Evolutionary conservation across 441 rosid species (phyloP).

Genomic region (Raphanus hybrid): DNA sequence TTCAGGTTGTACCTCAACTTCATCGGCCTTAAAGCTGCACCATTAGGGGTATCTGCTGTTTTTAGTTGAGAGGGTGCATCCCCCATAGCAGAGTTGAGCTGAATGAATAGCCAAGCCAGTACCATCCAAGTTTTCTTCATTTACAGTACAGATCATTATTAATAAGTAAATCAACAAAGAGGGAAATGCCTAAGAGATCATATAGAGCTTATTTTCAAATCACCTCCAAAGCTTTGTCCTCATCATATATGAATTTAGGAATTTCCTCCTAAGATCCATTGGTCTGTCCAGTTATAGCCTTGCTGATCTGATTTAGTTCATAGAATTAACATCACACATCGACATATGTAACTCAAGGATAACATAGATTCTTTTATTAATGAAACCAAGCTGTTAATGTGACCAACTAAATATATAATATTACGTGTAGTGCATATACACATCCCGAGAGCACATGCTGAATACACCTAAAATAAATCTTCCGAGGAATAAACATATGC

Average conservation of each 20-base stretch:
- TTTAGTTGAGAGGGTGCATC: conserved; percentile 62
- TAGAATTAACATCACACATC: not conserved
- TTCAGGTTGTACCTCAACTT: no score
- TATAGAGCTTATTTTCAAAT: conserved; percentile 20
- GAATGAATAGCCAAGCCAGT: conserved; percentile 64
- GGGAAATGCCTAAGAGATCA: not conserved
- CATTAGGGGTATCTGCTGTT: conserved; percentile 60
- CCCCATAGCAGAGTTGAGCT: conserved; percentile 67
- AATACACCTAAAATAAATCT: not conserved
- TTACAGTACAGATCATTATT: not conserved
- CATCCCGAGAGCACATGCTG: not conserved
- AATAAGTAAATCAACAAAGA: not conserved
- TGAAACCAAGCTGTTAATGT: not conserved
- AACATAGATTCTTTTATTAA: not conserved
- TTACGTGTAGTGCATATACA: not conserved
- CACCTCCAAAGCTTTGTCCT: conserved; percentile 92
- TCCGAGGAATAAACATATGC: not conserved
- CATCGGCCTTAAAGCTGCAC: conserved; percentile 49
- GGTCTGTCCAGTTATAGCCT: conserved; percentile 55
- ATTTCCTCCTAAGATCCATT: conserved; percentile 79
- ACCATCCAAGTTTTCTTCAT: conserved; percentile 74
- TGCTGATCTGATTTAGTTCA: not conserved
- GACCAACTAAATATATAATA: not conserved
- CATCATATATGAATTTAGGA: conserved; percentile 89
- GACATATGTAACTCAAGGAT: not conserved